Conservation (phyloP, 805 yeast genomes). For the Lipomyces japonicus region DNA sequence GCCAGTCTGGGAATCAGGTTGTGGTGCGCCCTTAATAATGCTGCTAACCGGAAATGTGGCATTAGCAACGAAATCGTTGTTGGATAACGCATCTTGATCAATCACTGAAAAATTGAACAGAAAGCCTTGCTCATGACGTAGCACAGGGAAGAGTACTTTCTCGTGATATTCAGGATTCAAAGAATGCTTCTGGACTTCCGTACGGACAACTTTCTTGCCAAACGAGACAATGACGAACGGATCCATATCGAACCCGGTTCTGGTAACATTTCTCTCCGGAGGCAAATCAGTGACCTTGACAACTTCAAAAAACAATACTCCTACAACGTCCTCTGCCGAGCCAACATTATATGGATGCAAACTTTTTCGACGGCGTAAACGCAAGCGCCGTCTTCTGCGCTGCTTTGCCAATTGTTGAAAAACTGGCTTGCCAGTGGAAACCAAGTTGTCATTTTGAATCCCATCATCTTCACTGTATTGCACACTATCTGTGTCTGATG, state of each 20-base stretch:
- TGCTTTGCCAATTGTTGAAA: not conserved
- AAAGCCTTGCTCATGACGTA: slow-evolving; percentile 60
- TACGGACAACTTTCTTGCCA: slow-evolving; percentile 81
- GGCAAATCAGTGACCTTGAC: slow-evolving; percentile 74
- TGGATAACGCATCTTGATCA: slow-evolving; percentile 80
- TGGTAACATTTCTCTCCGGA: slow-evolving; percentile 62
- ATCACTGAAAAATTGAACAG: slow-evolving; percentile 67
- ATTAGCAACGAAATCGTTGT: slow-evolving; percentile 76
- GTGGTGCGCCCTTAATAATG: slow-evolving; percentile 39
- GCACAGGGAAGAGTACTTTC: slow-evolving; percentile 71
- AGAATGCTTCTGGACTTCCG: slow-evolving; percentile 79
- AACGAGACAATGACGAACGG: slow-evolving; percentile 91
- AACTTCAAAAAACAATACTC: slow-evolving; percentile 75
- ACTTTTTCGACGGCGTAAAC: slow-evolving; percentile 4
- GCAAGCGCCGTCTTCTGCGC: not conserved
- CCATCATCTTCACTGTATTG: not conserved
- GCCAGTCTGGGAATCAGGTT: slow-evolving; percentile 38
- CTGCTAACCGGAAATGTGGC: slow-evolving; percentile 55
- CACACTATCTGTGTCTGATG: no score
- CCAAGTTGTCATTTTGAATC: not conserved
- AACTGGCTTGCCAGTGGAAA: not conserved
- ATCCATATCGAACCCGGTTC: slow-evolving; percentile 89
- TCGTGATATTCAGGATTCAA: slow-evolving; percentile 80
- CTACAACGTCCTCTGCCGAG: slow-evolving; percentile 40
- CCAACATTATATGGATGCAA: slow-evolving; percentile 13